Evolutionary conservation across 257 asterid species (phyloP).

Genomic region (Solanum pennellii): DNA sequence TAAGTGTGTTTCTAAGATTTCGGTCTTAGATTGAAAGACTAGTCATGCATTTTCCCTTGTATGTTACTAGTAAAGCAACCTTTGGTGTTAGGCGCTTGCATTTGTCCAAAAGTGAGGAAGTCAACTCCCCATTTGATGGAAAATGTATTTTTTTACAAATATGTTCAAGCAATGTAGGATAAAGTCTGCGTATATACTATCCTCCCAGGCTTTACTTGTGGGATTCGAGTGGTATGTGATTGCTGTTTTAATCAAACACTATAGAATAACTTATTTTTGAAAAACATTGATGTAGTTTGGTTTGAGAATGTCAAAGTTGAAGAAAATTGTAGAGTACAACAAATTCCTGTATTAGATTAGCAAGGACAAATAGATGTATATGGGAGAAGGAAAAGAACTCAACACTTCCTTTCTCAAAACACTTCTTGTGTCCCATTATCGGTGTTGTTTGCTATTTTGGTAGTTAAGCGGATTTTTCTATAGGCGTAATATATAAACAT

Average conservation of each 20-base stretch:
- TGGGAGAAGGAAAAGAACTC: neutral
- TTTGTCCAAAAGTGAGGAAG: neutral
- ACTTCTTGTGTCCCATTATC: neutral
- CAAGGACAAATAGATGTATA: neutral
- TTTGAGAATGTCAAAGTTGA: neutral
- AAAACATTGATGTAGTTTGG: neutral
- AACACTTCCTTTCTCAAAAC: neutral
- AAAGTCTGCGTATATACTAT: too few relatives aligned
- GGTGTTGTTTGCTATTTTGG: neutral
- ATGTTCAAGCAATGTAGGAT: neutral
- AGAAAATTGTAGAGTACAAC: neutral
- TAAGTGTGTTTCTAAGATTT: too few relatives aligned
- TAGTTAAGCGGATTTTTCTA: neutral
- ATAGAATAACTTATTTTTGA: neutral
- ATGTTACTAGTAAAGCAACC: neutral
- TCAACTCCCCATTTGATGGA: neutral
- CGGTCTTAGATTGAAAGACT: too few relatives aligned
- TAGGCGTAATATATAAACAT: neutral
- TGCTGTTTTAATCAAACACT: neutral
- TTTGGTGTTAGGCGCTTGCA: neutral
- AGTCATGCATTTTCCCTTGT: neutral
- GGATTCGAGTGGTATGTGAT: neutral
- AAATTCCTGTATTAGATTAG: neutral
- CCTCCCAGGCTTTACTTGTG: too few relatives aligned
- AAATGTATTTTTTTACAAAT: neutral